Percentiles rank a stretch among this genome's conserved stretches.
phyloP scores from a whole-genome alignment of 805 yeast species.

The Schwanniomyces sp. region DNA sequence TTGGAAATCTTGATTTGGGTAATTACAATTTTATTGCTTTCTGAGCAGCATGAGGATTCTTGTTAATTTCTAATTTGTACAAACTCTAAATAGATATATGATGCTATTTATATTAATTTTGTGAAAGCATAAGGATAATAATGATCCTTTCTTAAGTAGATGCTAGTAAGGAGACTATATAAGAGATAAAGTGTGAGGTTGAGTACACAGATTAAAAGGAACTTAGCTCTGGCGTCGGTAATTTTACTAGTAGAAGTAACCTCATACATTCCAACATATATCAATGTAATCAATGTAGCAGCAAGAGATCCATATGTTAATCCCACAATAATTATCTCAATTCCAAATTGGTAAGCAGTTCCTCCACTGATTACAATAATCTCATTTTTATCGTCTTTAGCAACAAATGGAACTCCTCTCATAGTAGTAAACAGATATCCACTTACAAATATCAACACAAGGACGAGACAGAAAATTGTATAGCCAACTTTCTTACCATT shows the following conservation, averaged over 20 bases:
- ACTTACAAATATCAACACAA: conserved; percentile 48
- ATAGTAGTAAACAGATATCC: conserved; percentile 68
- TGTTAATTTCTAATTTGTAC: no score
- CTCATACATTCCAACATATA: conserved; percentile 33
- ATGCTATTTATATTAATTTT: conserved; percentile 23
- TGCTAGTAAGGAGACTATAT: conserved; percentile 44
- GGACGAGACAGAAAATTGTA: conserved; percentile 29
- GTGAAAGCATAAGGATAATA: conserved; percentile 46
- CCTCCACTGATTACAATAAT: conserved; percentile 66
- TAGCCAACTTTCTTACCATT: conserved; percentile 22
- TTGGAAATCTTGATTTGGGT: no score
- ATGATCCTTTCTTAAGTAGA: conserved; percentile 46
- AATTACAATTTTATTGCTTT: no score
- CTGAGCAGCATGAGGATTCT: no score
- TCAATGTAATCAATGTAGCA: conserved; percentile 36
- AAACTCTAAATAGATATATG: not conserved
- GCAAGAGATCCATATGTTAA: conserved; percentile 50
- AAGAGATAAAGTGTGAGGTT: conserved; percentile 31
- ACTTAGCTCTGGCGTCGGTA: conserved; percentile 14
- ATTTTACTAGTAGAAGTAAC: conserved; percentile 19
- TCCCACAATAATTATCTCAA: conserved; percentile 58
- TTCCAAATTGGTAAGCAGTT: conserved; percentile 65
- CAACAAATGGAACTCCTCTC: conserved; percentile 61
- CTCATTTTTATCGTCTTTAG: conserved; percentile 49
- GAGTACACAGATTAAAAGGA: conserved; percentile 16